phyloP scores from a whole-genome alignment of 2,329 filamentous ascomycete species.

The Apiospora sp. region DNA sequence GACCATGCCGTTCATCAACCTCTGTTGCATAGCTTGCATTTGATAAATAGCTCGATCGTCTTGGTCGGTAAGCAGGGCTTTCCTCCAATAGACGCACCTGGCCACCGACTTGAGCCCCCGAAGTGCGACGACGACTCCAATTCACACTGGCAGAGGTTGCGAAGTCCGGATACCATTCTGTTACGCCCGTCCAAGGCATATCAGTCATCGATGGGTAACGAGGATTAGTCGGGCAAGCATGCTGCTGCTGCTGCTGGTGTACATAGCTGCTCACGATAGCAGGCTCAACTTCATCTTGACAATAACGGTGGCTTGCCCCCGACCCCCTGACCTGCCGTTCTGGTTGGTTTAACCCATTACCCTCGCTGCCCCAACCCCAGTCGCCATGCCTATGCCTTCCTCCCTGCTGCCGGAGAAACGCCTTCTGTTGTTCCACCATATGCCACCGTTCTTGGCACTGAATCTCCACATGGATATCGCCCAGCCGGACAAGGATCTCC shows the following conservation, averaged over 20 bases:
- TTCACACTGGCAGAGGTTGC: neutral
- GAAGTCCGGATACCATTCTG: neutral
- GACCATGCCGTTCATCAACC: neutral
- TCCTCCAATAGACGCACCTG: neutral
- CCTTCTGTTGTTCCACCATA: conserved; percentile 38
- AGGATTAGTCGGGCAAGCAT: neutral
- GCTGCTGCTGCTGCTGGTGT: neutral
- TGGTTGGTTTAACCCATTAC: neutral
- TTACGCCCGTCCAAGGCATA: neutral
- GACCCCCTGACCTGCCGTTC: neutral
- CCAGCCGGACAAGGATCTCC: conserved; percentile 53
- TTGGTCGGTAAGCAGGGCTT: neutral
- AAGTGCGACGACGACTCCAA: neutral
- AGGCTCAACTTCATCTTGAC: neutral
- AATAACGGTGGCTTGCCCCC: no score
- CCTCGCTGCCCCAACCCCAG: neutral
- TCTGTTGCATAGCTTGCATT: neutral
- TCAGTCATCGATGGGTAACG: neutral
- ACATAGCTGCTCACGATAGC: neutral
- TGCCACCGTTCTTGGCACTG: conserved; percentile 52
- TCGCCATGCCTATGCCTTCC: neutral
- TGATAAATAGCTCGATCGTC: neutral
- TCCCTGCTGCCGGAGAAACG: conserved; percentile 18
- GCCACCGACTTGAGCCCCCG: neutral
- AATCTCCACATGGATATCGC: conserved; percentile 58